Percentiles rank a stretch among this genome's conserved stretches.
These are phyloP conservation scores for Talaromyces wortmannii DNA, from an alignment of 495 filamentous ascomycete genomes.

Conservation along the genomic window DNA sequence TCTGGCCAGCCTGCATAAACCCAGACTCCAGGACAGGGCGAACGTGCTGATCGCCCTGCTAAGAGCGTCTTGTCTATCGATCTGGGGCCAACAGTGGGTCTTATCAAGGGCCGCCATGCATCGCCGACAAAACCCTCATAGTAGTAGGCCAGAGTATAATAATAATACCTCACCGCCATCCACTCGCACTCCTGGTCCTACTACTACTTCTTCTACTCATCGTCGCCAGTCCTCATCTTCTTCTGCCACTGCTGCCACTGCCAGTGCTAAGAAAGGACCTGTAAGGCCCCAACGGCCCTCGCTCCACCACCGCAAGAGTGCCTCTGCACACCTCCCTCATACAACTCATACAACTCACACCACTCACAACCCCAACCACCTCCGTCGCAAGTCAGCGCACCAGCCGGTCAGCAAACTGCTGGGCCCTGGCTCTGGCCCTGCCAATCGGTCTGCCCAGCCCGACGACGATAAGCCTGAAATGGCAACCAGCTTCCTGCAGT, in stretches of 20 bases:
- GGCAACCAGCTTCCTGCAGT: constrained; percentile 58
- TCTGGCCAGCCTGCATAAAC: no score
- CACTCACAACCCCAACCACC: constrained; percentile 20
- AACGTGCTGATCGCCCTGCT: not conserved
- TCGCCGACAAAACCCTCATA: constrained; percentile 7
- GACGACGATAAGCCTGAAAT: constrained; percentile 45
- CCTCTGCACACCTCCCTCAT: constrained; percentile 26
- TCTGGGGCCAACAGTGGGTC: not conserved
- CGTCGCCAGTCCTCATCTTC: not conserved
- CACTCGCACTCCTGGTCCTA: not conserved
- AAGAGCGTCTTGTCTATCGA: not conserved
- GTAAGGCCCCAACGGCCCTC: not conserved
- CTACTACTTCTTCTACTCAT: not conserved
- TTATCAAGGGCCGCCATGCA: not conserved
- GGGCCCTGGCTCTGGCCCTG: constrained; percentile 20
- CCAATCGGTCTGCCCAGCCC: constrained; percentile 12
- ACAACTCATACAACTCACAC: constrained; percentile 27
- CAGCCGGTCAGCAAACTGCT: constrained; percentile 8
- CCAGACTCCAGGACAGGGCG: not conserved
- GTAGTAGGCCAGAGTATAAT: not conserved
- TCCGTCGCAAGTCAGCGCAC: constrained; percentile 17
- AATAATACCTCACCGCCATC: constrained; percentile 4
- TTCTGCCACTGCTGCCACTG: not conserved
- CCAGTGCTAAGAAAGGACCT: not conserved
- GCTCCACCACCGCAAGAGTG: constrained; percentile 2